phyloP scores from a whole-genome alignment of 495 filamentous ascomycete genomes.

The Parathielavia appendiculata region DNA sequence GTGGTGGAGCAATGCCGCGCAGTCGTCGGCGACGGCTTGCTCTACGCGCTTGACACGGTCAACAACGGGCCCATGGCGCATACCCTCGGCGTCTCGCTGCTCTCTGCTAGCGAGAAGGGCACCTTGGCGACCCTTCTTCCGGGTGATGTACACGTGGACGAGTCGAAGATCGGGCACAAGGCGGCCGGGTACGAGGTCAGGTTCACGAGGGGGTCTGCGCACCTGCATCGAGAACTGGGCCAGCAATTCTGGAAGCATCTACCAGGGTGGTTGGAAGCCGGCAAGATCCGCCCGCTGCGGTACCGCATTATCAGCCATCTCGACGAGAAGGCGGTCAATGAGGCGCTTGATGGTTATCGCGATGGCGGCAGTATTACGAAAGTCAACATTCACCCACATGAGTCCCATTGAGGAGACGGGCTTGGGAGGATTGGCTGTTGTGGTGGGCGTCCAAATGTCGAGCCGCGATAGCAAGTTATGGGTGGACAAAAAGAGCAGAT shows the following conservation, averaged over 20 bases:
- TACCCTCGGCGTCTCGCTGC: slow-evolving; percentile 4
- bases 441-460: too few relatives aligned
- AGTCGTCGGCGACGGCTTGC: slow-evolving; percentile 26
- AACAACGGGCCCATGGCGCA: slow-evolving; percentile 22
- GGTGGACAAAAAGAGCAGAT: too few relatives aligned
- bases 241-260: slow-evolving; percentile 18
- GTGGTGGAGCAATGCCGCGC: slow-evolving; percentile 39
- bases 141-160: not conserved
- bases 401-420: too few relatives aligned
- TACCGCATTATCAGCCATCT: not conserved
- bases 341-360: not conserved
- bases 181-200: slow-evolving; percentile 9
- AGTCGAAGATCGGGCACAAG: slow-evolving; percentile 9
- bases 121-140: slow-evolving; percentile 10
- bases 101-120: slow-evolving; percentile 20
- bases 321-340: not conserved
- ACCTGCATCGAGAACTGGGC: slow-evolving; percentile 8
- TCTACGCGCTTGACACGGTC: slow-evolving; percentile 28
- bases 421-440: too few relatives aligned
- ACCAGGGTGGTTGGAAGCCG: slow-evolving; percentile 15
- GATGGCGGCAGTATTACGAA: not conserved
- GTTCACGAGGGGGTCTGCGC: slow-evolving; percentile 7
- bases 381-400: not conserved
- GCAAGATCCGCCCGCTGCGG: slow-evolving; percentile 9
- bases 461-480: too few relatives aligned